Conservation (phyloP, 768 basidiomycete species). For the Panellus pusillus region DNA sequence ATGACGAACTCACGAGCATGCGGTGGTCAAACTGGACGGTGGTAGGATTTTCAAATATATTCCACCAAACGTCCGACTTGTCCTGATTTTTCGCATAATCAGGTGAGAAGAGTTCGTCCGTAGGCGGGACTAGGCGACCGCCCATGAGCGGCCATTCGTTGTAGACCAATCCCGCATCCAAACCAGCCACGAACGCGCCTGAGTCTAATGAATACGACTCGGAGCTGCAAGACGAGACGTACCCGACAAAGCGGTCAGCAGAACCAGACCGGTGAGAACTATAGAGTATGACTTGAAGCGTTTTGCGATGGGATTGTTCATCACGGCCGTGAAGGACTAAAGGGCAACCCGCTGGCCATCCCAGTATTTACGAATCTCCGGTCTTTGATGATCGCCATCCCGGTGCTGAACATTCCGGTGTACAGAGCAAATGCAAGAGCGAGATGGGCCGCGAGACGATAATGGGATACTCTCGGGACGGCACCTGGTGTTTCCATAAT, state of each 20-base stretch:
- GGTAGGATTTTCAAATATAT: constrained; percentile 95
- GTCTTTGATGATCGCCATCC: constrained; percentile 74
- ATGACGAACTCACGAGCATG: constrained; percentile 62
- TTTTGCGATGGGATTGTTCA: constrained; percentile 57
- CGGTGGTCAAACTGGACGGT: constrained; percentile 98
- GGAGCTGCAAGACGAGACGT: constrained; percentile 20
- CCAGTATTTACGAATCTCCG: constrained; percentile 66
- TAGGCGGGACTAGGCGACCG: constrained; percentile 77
- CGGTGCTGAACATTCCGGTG: constrained; percentile 86
- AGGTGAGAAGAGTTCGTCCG: constrained; percentile 76
- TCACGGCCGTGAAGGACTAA: constrained; percentile 42
- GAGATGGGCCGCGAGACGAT: constrained; percentile 92
- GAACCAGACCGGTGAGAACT: constrained; percentile 73
- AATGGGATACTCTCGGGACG: constrained; percentile 95
- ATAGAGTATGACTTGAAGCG: constrained; percentile 61
- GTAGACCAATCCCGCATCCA: constrained; percentile 96
- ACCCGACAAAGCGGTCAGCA: constrained; percentile 94
- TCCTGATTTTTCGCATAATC: constrained; percentile 71
- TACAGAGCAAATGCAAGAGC: constrained; percentile 92
- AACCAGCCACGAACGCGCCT: constrained; percentile 98
- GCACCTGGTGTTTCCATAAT: constrained; percentile 78
- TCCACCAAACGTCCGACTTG: constrained; percentile 84
- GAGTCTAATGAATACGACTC: background rate
- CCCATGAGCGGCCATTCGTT: constrained; percentile 99
- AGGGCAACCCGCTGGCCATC: constrained; percentile 56